A percentile compares a stretch with the other conserved stretches of the same genome.
Evolutionary conservation across 805 yeast genomes (phyloP).

Genomic region (Komagataella pseudopastoris): DNA sequence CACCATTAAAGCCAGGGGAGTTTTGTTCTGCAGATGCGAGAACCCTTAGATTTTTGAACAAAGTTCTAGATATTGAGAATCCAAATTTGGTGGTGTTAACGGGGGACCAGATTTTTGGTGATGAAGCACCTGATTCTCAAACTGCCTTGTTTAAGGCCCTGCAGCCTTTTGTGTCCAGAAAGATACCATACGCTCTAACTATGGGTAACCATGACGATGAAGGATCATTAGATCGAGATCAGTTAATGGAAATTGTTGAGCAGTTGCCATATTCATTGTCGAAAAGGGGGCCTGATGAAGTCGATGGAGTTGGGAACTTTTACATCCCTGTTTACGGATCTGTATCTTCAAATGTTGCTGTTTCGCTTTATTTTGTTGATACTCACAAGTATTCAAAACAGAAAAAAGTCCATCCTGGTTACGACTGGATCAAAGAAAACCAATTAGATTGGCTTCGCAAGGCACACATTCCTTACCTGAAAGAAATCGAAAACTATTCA

Average conservation of each 20-base stretch:
- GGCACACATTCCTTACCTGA: conserved; percentile 16
- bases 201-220: conserved; percentile 95
- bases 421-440: conserved; percentile 69
- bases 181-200: conserved; percentile 74
- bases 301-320: conserved; percentile 82
- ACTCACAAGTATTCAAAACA: conserved; percentile 63
- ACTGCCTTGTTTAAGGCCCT: conserved; percentile 71
- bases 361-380: conserved; percentile 67
- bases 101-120: conserved; percentile 89
- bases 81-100: conserved; percentile 83
- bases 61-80: conserved; percentile 54
- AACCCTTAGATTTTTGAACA: conserved; percentile 47
- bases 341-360: conserved; percentile 21
- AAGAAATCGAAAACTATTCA: conserved; percentile 19
- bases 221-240: conserved; percentile 48
- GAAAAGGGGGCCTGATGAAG: conserved; percentile 44
- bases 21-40: conserved; percentile 70
- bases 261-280: conserved; percentile 60
- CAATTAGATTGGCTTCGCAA: conserved; percentile 48
- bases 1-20: conserved; percentile 24
- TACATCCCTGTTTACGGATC: conserved; percentile 24
- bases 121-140: conserved; percentile 63
- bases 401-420: conserved; percentile 59
- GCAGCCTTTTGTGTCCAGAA: conserved; percentile 48
- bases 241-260: conserved; percentile 42